Conservation (phyloP, 345 rosid genomes). For the Excoecaria cochinchinensis region DNA sequence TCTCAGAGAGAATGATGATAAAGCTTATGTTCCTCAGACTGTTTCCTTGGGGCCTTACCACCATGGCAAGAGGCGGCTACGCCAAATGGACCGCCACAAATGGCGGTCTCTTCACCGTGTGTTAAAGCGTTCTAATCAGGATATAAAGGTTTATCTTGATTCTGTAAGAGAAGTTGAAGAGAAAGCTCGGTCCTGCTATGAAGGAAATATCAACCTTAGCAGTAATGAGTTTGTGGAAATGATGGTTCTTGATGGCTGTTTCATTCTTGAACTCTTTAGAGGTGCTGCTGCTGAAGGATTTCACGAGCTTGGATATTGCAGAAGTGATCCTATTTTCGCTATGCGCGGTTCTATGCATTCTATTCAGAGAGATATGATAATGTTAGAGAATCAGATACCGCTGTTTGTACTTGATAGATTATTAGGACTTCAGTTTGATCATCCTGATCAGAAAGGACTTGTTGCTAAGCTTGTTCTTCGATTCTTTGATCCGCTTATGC, state of each 20-base stretch:
- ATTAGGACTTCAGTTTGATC: conserved; percentile 59
- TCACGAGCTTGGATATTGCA: conserved; percentile 58
- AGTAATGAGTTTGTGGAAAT: conserved; percentile 79
- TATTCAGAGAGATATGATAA: conserved; percentile 83
- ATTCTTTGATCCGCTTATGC: conserved; percentile 84
- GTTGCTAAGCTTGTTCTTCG: conserved; percentile 61
- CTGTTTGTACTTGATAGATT: conserved; percentile 64
- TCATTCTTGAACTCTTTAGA: conserved; percentile 69
- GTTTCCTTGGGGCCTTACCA: conserved; percentile 86
- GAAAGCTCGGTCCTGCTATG: conserved; percentile 63
- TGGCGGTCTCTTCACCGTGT: conserved; percentile 72
- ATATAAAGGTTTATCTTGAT: conserved; percentile 54
- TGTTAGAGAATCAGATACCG: conserved; percentile 86
- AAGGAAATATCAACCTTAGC: conserved; percentile 48
- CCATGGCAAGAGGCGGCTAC: conserved; percentile 62
- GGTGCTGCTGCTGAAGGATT: conserved; percentile 78
- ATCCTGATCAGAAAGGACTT: conserved; percentile 55
- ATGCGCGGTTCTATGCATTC: conserved; percentile 93
- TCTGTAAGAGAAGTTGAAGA: conserved; percentile 67
- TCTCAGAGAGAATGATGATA: conserved; percentile 66
- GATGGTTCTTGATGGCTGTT: conserved; percentile 88
- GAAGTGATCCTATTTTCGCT: conserved; percentile 75
- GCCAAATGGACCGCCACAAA: conserved; percentile 77
- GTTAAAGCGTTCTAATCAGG: conserved; percentile 57
- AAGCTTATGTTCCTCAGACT: conserved; percentile 70